Conservation (phyloP, 2,329 filamentous ascomycete species). For the Endoconidiophora laricicola region DNA sequence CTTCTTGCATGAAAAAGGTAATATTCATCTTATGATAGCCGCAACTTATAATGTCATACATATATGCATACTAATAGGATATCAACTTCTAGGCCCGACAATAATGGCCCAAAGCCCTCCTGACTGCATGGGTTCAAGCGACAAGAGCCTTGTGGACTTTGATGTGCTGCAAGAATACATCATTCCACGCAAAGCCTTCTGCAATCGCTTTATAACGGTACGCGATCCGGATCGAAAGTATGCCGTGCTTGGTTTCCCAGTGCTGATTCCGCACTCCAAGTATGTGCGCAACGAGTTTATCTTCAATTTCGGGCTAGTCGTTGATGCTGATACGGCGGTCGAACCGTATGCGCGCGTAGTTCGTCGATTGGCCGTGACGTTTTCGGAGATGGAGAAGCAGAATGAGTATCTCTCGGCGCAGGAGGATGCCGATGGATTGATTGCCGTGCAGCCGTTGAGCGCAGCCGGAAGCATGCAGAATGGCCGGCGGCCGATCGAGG, state of each 20-base stretch:
- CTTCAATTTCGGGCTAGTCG: slow-evolving; percentile 87
- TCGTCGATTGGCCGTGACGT: slow-evolving; percentile 65
- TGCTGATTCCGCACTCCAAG: slow-evolving; percentile 66
- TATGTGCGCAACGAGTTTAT: slow-evolving; percentile 94
- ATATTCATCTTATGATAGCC: not conserved
- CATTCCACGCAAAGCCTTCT: slow-evolving; percentile 87
- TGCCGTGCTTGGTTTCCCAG: slow-evolving; percentile 71
- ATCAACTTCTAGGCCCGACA: slow-evolving; percentile 49
- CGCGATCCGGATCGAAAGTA: slow-evolving; percentile 54
- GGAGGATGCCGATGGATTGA: slow-evolving; percentile 21
- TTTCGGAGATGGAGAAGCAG: slow-evolving; percentile 84
- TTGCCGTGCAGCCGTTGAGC: slow-evolving; percentile 17
- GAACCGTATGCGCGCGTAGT: slow-evolving; percentile 73
- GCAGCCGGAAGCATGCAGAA: slow-evolving; percentile 14
- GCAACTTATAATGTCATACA: not conserved
- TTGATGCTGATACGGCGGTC: slow-evolving; percentile 51
- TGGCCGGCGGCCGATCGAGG: slow-evolving; percentile 54
- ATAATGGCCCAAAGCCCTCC: slow-evolving; percentile 25
- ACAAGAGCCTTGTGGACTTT: slow-evolving; percentile 63
- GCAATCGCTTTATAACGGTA: slow-evolving; percentile 75
- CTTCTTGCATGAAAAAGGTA: slow-evolving; percentile 50
- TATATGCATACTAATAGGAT: slow-evolving; percentile 38
- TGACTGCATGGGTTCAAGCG: slow-evolving; percentile 24
- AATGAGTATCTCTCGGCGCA: slow-evolving; percentile 62
- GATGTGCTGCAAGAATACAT: slow-evolving; percentile 78